These are phyloP conservation scores for Scheffersomyces lignosus DNA, from an alignment of 805 yeast genomes.

Conservation along the genomic window DNA sequence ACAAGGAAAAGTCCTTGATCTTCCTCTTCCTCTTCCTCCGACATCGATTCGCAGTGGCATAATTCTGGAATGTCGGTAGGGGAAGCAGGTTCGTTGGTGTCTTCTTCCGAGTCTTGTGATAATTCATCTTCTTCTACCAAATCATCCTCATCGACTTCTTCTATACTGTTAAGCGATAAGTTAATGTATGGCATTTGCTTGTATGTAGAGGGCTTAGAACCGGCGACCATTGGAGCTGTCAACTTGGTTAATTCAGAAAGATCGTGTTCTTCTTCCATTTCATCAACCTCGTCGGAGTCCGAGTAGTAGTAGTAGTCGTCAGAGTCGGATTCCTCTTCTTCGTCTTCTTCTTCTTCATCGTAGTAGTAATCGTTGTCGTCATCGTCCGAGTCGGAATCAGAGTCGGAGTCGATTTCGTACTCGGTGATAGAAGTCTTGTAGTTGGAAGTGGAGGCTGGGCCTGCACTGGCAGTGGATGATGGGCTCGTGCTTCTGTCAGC, in stretches of 20 bases:
- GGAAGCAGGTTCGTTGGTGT: slow-evolving; percentile 2
- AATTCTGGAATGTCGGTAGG: slow-evolving; percentile 17
- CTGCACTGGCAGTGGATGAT: slow-evolving; percentile 12
- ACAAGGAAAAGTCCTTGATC: no score
- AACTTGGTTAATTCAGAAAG: neutral
- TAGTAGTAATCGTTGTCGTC: slow-evolving; percentile 17
- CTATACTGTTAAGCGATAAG: slow-evolving; percentile 11
- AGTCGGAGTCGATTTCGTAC: slow-evolving; percentile 37
- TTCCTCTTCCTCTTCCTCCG: slow-evolving; percentile 19
- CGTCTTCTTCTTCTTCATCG: slow-evolving; percentile 25
- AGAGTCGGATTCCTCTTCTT: slow-evolving; percentile 15
- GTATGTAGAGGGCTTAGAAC: slow-evolving; percentile 4
- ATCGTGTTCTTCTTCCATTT: neutral
- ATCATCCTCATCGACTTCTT: slow-evolving; percentile 13
- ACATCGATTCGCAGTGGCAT: slow-evolving; percentile 13
- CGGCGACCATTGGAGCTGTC: neutral
- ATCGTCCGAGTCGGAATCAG: slow-evolving; percentile 24
- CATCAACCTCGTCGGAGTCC: slow-evolving; percentile 11
- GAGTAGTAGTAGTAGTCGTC: slow-evolving; percentile 20
- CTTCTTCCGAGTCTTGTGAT: slow-evolving; percentile 4
- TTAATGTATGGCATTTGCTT: slow-evolving; percentile 20
- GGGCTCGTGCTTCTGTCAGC: no score
- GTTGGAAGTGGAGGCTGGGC: slow-evolving; percentile 13
- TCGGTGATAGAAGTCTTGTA: slow-evolving; percentile 35
- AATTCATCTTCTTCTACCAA: slow-evolving; percentile 3